Conservation (phyloP, 768 basidiomycete species). For the Pulveroboletus frians region DNA sequence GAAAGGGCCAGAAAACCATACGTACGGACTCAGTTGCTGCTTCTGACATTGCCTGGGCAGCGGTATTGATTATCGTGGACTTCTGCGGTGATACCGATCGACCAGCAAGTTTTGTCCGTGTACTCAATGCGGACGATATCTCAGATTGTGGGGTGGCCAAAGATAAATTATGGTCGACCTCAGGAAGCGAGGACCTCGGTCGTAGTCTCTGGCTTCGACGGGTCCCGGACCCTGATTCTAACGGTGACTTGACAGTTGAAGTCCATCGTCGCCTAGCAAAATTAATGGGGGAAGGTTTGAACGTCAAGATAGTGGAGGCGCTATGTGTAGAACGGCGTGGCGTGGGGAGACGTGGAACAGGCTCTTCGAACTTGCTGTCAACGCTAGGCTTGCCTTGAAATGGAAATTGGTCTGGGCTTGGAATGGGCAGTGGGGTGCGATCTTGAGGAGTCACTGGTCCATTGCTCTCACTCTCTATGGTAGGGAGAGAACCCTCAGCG, state of each 20-base stretch:
- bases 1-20: constrained; percentile 26
- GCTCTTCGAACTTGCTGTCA: constrained; percentile 20
- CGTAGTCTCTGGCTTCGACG: constrained; percentile 34
- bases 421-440: constrained; percentile 38
- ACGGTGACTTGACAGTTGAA: constrained; percentile 34
- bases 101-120: constrained; percentile 29
- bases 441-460: constrained; percentile 59
- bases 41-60: constrained; percentile 23
- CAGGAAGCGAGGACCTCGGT: constrained; percentile 26
- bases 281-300: constrained; percentile 59
- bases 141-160: constrained; percentile 24
- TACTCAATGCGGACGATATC: constrained; percentile 24
- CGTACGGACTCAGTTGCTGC: constrained; percentile 28
- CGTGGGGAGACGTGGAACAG: constrained; percentile 19
- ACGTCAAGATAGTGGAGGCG: constrained; percentile 42
- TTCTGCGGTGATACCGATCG: constrained; percentile 34
- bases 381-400: constrained; percentile 16
- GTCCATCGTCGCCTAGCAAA: constrained; percentile 62
- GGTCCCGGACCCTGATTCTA: constrained; percentile 31
- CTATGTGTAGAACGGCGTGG: constrained; percentile 18
- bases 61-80: constrained; percentile 17
- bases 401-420: constrained; percentile 28
- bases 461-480: constrained; percentile 43
- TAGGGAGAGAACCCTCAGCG: constrained; percentile 29
- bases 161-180: constrained; percentile 28